A percentile compares a stretch with the other conserved stretches of the same genome.
Evolutionary conservation across 2,329 filamentous ascomycete genomes (phyloP).

Genomic region (Colletotrichum aenigma): DNA sequence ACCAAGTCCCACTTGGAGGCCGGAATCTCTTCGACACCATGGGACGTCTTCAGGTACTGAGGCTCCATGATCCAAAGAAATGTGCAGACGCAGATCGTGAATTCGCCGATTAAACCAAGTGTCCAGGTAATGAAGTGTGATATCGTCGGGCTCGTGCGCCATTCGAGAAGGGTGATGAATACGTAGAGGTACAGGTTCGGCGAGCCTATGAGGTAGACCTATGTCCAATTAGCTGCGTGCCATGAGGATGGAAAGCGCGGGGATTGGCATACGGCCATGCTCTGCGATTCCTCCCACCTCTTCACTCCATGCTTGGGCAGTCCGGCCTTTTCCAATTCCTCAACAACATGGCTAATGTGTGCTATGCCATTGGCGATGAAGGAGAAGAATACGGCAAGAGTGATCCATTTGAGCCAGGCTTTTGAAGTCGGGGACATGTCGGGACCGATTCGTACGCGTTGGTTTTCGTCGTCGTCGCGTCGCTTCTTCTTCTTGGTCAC

Average conservation of each 20-base stretch:
- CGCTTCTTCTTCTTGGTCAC: conserved; percentile 62
- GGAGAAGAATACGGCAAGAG: conserved; percentile 71
- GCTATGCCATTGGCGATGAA: conserved; percentile 77
- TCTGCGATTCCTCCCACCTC: conserved; percentile 12
- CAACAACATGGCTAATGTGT: conserved; percentile 20
- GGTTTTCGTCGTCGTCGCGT: conserved; percentile 31
- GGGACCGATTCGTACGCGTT: conserved; percentile 38
- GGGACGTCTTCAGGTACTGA: conserved; percentile 18
- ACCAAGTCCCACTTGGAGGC: conserved; percentile 59
- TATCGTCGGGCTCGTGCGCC: conserved; percentile 77
- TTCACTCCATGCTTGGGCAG: not conserved
- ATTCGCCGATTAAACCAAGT: conserved; percentile 73
- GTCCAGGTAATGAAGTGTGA: conserved; percentile 84
- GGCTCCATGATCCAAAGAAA: conserved; percentile 63
- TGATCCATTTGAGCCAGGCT: conserved; percentile 76
- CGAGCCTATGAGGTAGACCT: conserved; percentile 86
- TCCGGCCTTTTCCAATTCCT: conserved; percentile 4
- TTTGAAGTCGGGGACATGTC: conserved; percentile 61
- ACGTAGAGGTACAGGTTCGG: conserved; percentile 89
- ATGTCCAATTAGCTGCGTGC: conserved; percentile 12
- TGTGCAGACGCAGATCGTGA: conserved; percentile 72
- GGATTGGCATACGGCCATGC: conserved; percentile 6
- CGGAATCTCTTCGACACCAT: not conserved
- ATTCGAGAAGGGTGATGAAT: conserved; percentile 85
- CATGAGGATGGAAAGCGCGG: conserved; percentile 11